Evolutionary conservation across 208 protist species (phyloP), one percentile per base, ranked within the genome.

Genomic region (Balamuthia mandrillaris): DNA sequence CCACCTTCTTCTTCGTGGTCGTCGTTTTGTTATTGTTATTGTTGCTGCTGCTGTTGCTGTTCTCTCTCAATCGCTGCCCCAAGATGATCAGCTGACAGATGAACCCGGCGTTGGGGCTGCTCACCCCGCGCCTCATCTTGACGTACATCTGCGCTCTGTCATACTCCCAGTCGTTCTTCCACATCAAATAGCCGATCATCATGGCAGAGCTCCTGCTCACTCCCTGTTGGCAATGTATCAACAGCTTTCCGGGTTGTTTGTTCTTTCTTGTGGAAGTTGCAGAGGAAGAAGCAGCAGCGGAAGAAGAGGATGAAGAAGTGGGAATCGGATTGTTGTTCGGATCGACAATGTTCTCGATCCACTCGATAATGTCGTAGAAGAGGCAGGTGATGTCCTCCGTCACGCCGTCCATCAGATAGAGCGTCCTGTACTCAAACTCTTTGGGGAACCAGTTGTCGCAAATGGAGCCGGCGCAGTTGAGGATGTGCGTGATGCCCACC

Each of bases 101-200:
- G 87, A 97, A 97, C 39, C 96, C 96, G 0, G 92, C 75, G 79
- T 97, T 97, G 2, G 96, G 96, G 60, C 91, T 95, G 84, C 93
- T 94, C 47, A 97, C 90, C 27, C 66, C 88, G 6, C 96, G 90
- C 37, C 87, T 86, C 24, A 81, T 78, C 2, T 94, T 94, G 37
- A 96, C 95, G 44, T 92, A 86, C 52, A 94, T 90, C 87, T 95
- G 96, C 12, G 94, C 94, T 27, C 86, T 68, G 47, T 96, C 92
- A 89, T 95, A 96, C 90, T 89, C 95, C 49, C 94, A 49, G 0
- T 91, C 92, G 18, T 92, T 33, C 68, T 92, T 86, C 94, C 94
- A 96, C 95, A 97, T 97, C 14, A 97, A 68, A 87, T 96, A 56
- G 18, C 49, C n/a, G n/a, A 97, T 96, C 10, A 96, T 90, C 70